Percentiles rank a stretch among this genome's conserved stretches.
These are phyloP conservation scores for Serendipita vermifera DNA, from an alignment of 768 basidiomycete species.

Conservation along the genomic window DNA sequence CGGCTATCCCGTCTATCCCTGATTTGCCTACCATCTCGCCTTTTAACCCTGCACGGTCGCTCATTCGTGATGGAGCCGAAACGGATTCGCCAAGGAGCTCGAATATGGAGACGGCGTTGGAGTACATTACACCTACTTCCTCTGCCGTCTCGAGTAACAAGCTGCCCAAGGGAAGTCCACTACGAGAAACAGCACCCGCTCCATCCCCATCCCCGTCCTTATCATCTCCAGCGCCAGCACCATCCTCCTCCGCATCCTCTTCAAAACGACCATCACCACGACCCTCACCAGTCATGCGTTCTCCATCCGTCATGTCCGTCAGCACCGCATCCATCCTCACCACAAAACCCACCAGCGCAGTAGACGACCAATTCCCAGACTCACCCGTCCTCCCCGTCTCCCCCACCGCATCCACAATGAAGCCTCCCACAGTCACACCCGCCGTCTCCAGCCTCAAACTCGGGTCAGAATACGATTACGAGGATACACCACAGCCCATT, in stretches of 20 bases:
- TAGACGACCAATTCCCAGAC: neutral
- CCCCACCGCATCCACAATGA: too few relatives aligned
- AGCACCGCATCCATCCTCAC: too few relatives aligned
- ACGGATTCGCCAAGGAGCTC: neutral
- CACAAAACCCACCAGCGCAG: neutral
- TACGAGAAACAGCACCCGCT: too few relatives aligned
- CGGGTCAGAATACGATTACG: too few relatives aligned
- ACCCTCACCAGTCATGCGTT: neutral
- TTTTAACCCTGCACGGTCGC: neutral
- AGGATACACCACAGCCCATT: too few relatives aligned
- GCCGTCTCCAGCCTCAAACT: neutral
- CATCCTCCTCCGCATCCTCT: too few relatives aligned
- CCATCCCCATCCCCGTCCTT: too few relatives aligned
- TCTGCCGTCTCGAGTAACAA: neutral
- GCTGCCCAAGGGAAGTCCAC: too few relatives aligned
- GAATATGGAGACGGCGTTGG: neutral
- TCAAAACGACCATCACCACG: neutral
- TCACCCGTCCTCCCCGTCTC: neutral
- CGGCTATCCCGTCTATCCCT: slow-evolving; percentile 2
- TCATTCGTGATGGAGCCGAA: too few relatives aligned
- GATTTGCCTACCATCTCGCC: neutral
- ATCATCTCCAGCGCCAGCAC: too few relatives aligned
- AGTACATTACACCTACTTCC: neutral
- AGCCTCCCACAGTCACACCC: neutral
- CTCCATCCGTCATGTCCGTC: too few relatives aligned